Conservation (phyloP, 306 rosid genomes). For the Citrullus mucosospermus region DNA sequence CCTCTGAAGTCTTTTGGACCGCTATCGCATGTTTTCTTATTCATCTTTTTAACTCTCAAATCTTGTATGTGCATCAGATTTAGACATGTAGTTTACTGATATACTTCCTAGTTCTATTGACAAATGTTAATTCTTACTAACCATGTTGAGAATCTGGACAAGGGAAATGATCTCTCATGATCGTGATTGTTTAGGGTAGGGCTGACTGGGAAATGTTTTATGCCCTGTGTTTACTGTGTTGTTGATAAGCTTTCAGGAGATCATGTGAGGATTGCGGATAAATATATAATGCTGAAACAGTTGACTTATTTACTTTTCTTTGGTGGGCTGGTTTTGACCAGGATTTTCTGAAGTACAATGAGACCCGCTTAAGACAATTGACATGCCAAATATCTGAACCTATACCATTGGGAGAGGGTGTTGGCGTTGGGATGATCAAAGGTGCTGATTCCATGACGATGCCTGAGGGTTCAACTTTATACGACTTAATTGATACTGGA, state of each 20-base stretch:
- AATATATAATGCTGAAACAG: neutral
- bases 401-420: slow-evolving; percentile 84
- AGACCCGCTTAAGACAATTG: slow-evolving; percentile 40
- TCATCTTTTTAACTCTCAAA: neutral
- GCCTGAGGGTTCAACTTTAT: slow-evolving; percentile 68
- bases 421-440: slow-evolving; percentile 90
- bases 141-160: neutral
- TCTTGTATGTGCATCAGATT: neutral
- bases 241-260: neutral
- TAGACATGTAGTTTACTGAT: neutral
- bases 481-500: slow-evolving; percentile 72
- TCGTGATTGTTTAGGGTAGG: neutral
- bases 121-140: neutral
- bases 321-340: slow-evolving; percentile 23
- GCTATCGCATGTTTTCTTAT: neutral
- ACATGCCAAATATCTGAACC: slow-evolving; percentile 68
- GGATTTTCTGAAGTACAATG: slow-evolving; percentile 86
- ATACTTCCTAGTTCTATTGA: neutral
- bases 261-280: neutral
- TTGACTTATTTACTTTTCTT: slow-evolving; percentile 6
- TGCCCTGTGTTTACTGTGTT: neutral
- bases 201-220: neutral
- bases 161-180: neutral
- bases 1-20: neutral
- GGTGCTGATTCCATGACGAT: slow-evolving; percentile 66